Evolutionary conservation across 2,329 filamentous ascomycete genomes (phyloP).

Genomic region (Exophiala xenobiotica): DNA sequence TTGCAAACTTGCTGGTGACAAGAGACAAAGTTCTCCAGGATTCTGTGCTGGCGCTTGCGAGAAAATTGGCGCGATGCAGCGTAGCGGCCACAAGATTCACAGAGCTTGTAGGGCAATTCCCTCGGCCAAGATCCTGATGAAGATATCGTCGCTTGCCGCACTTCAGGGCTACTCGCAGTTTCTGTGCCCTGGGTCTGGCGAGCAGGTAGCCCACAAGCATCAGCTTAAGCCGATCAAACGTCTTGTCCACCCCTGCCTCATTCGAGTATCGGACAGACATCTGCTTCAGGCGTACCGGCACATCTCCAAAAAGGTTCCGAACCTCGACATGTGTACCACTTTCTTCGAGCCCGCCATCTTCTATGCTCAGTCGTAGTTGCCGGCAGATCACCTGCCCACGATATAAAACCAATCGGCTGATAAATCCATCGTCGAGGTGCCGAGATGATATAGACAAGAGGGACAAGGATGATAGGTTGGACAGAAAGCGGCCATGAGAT

Average conservation of each 20-base stretch:
- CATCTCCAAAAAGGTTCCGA: constrained; percentile 79
- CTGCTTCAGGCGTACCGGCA: constrained; percentile 87
- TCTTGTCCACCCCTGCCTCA: constrained; percentile 54
- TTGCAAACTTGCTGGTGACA: constrained; percentile 58
- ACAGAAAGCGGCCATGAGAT: constrained; percentile 70
- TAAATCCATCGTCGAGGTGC: constrained; percentile 43
- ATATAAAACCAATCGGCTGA: constrained; percentile 34
- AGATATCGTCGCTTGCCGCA: constrained; percentile 1
- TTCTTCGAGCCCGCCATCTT: constrained; percentile 54
- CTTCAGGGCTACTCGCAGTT: constrained; percentile 9
- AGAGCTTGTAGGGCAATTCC: background rate
- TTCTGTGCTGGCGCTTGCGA: constrained; percentile 40
- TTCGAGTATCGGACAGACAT: constrained; percentile 58
- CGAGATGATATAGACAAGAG: constrained; percentile 74
- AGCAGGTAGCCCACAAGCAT: constrained; percentile 66
- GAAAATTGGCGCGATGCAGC: constrained; percentile 18
- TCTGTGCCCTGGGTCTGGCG: constrained; percentile 55
- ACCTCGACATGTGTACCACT: constrained; percentile 77
- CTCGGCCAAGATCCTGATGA: constrained; percentile 1
- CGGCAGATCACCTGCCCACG: constrained; percentile 63
- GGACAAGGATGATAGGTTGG: constrained; percentile 73
- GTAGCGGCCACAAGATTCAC: constrained; percentile 10
- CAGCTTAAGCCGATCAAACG: constrained; percentile 65
- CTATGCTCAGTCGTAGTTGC: constrained; percentile 54
- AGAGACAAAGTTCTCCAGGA: constrained; percentile 73